Conservation (phyloP, 306 rosid species). For the Datisca glomerata region DNA sequence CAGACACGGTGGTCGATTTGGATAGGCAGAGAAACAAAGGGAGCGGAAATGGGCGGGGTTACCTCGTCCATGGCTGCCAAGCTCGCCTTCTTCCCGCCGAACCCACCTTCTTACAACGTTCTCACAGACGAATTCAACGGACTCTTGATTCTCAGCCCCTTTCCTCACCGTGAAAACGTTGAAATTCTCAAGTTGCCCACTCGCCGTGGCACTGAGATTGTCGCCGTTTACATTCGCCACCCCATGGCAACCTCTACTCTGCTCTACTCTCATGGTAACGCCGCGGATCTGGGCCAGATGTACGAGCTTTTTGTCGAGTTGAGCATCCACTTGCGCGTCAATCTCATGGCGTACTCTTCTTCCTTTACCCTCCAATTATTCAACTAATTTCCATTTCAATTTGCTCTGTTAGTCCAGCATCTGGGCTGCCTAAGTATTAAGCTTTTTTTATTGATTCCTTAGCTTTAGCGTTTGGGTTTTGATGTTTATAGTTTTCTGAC, state of each 20-base stretch:
- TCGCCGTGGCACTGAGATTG: constrained; percentile 46
- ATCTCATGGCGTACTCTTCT: constrained; percentile 44
- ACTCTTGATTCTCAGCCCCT: constrained; percentile 49
- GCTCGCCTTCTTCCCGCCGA: constrained; percentile 64
- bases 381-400: background rate
- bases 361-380: background rate
- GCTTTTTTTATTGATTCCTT: too few species aligned
- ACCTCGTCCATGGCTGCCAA: constrained; percentile 73
- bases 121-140: constrained; percentile 34
- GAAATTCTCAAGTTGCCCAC: constrained; percentile 42
- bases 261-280: constrained; percentile 61
- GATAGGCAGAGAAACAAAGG: too few species aligned
- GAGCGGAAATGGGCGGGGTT: constrained; percentile 45
- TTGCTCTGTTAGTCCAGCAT: background rate
- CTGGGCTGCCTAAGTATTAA: background rate
- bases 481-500: too few species aligned
- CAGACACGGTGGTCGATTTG: background rate
- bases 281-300: constrained; percentile 76
- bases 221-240: constrained; percentile 45
- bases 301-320: constrained; percentile 59
- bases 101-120: constrained; percentile 47
- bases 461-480: too few species aligned
- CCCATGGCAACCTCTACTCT: constrained; percentile 58
- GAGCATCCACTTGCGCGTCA: constrained; percentile 57
- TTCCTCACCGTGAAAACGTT: constrained; percentile 56